Evolutionary conservation across 2,329 filamentous ascomycete genomes (phyloP).

Genomic region (Colletotrichum agaves): DNA sequence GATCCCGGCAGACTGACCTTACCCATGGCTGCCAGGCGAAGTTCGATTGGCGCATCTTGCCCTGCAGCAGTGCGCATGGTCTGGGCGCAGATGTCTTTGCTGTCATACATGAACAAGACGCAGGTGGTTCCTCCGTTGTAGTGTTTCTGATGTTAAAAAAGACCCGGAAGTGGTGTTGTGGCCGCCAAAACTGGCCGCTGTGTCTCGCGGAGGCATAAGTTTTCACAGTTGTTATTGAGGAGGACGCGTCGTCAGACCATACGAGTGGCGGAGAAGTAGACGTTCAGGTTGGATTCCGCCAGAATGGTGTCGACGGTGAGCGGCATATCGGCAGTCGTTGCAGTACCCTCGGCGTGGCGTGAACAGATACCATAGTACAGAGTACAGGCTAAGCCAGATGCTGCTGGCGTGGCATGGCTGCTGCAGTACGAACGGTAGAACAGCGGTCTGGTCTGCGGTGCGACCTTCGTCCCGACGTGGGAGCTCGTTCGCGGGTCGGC

Average conservation of each 20-base stretch:
- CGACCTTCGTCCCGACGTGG: conserved; percentile 14
- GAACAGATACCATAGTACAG: neutral
- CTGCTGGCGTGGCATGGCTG: conserved; percentile 22
- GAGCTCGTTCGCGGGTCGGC: neutral
- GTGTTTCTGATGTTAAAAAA: conserved; percentile 18
- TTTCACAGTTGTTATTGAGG: neutral
- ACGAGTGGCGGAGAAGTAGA: neutral
- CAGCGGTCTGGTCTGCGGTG: conserved; percentile 35
- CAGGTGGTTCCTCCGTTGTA: conserved; percentile 13
- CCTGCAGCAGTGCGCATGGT: conserved; percentile 26
- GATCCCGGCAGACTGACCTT: conserved; percentile 27
- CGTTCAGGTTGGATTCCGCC: conserved; percentile 16
- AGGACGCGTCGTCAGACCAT: conserved; percentile 10
- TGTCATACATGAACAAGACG: conserved; percentile 34
- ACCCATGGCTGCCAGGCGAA: conserved; percentile 27
- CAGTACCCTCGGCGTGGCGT: neutral
- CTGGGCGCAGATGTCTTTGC: conserved; percentile 34
- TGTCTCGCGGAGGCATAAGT: neutral
- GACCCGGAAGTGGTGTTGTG: conserved; percentile 10
- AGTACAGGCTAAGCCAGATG: neutral
- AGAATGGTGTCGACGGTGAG: conserved; percentile 19
- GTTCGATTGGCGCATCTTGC: conserved; percentile 37
- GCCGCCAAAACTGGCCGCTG: conserved; percentile 19
- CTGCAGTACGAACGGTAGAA: conserved; percentile 24
- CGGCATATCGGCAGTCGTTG: conserved; percentile 5